A percentile compares a stretch with the other conserved stretches of the same genome.
Conservation (phyloP, 805 yeast species). For the Starmerella khaoyaiensis region DNA sequence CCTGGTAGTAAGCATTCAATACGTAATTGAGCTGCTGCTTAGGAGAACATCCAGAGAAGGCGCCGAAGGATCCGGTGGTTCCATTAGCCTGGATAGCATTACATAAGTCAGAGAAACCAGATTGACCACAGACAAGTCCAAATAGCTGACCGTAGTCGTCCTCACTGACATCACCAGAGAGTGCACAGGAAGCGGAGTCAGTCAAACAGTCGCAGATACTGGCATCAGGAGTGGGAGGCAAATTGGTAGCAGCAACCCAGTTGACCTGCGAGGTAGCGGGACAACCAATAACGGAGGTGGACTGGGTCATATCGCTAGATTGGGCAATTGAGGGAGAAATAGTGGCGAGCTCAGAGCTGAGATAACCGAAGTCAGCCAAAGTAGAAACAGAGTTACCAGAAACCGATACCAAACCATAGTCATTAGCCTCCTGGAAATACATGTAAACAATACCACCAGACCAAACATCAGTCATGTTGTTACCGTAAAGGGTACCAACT, state of each 20-base stretch:
- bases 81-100: constrained; percentile 50
- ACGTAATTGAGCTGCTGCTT: constrained; percentile 57
- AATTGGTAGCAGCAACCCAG: constrained; percentile 55
- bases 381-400: constrained; percentile 41
- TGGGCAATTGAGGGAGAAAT: constrained; percentile 40
- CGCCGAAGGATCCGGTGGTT: constrained; percentile 54
- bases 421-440: constrained; percentile 74
- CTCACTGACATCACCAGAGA: constrained; percentile 37
- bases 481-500: constrained; percentile 51
- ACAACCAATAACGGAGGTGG: constrained; percentile 32
- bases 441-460: constrained; percentile 89
- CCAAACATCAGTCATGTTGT: constrained; percentile 77
- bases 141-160: constrained; percentile 51
- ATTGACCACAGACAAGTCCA: constrained; percentile 41
- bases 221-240: constrained; percentile 70
- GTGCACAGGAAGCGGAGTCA: constrained; percentile 44
- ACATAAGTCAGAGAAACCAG: no score
- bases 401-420: constrained; percentile 66
- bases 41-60: constrained; percentile 58
- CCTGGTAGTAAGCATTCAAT: constrained; percentile 49
- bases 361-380: constrained; percentile 45
- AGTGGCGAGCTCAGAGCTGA: constrained; percentile 40
- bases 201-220: constrained; percentile 52
- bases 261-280: constrained; percentile 36
- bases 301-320: constrained; percentile 29